Evolutionary conservation across 1,139 yeast genomes (phyloP), one percentile per base, ranked within the genome.

Genomic region (Pichia sp.): DNA sequence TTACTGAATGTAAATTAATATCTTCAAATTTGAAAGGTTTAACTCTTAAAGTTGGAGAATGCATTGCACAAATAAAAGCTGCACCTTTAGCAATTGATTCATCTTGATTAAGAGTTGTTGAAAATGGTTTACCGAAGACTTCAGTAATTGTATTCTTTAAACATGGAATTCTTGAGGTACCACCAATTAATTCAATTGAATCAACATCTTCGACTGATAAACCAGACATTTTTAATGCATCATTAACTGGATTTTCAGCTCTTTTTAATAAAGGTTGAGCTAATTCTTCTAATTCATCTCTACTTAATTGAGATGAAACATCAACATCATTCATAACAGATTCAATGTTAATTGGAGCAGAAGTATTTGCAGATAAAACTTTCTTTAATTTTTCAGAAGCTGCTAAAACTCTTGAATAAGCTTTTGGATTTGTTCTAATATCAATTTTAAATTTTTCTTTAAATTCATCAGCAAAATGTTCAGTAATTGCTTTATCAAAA

Each of bases 41-140:
- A 47, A 94, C 98, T 74, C 98, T 86, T 62, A 92, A 82, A 56
- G 97, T 90, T 70, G 98, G 98, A 29, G 98, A 92, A 77, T 90
- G 97, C 71, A 90, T 87, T 59, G 98, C 99, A 70, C 98, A 92
- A 63, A 94, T 87, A 71, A 92, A 94, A 46, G 99, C 97, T 59
- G 96, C 95, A 75, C 99, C 99, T 70, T 94, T 86, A 51, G 98
- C 97, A 67, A 90, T 84, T 53, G 98, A 97, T 77, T 92, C 99
- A 66, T 92, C 99, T 74, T 90, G 97, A 78, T 94, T 92, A 71
- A 94, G 80, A 59, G 97, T 94, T 74, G 87, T 86, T 38, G 97
- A 87, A 64, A 92, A 77, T 59, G 74, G 83, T 76, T 87, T 87
- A 64, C 87, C 89, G 65, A 92, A 87, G 54, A 86, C 74, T 64